Evolutionary conservation across 2,329 filamentous ascomycete species (phyloP), one percentile per base, ranked within the genome.

Genomic region (Fusarium pseudograminearum): DNA sequence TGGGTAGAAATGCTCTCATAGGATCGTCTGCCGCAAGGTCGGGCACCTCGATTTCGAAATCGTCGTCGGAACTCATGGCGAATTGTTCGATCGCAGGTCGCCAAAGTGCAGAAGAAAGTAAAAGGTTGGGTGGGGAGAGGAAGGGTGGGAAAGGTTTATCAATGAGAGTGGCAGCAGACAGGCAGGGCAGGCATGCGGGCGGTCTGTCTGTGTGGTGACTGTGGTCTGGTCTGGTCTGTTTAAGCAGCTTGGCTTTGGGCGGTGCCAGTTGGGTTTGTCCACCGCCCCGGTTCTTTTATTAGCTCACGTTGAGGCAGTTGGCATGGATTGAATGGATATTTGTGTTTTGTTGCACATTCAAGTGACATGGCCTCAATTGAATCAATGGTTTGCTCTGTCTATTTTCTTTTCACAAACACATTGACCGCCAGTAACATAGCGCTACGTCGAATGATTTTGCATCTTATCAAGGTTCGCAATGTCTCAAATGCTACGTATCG

Each of bases 1-100:
- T 85, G 1, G 95, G 94, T 65, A 98, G 82, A 76, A 94, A 97
- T 52, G 89, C 86, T 76, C 90, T 87, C 84, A 95, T 87, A 41
- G 90, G 89, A 68, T 93, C 91, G 76, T 93, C 88, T 22, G 81
- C 82, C 34, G 85, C 84, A 65, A 90, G 74, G 34, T 84, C 83
- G 20, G 86, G 83, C 31, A 70, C 75, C 72, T 90, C 87, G 42
- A 90, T 81, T 66, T 87, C 83, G 73, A 84, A 82, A 47, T 90
- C 87, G 54, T 89, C 87, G 72, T 86, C 86, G 80, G 88, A 86
- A 74, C 84, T 87, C 88, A 90, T 90, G 59, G 61, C 36, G 52
- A 53, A 65, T 22, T 52, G 31, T 24, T 54, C 48, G 63, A 57
- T 62, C 57, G 51, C 57, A 47, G 38, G 60, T 57, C 57, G 48